A percentile compares a stretch with the other conserved stretches of the same genome.
phyloP scores from a whole-genome alignment of 768 basidiomycete genomes.

The Suillus fuscotomentosus region DNA sequence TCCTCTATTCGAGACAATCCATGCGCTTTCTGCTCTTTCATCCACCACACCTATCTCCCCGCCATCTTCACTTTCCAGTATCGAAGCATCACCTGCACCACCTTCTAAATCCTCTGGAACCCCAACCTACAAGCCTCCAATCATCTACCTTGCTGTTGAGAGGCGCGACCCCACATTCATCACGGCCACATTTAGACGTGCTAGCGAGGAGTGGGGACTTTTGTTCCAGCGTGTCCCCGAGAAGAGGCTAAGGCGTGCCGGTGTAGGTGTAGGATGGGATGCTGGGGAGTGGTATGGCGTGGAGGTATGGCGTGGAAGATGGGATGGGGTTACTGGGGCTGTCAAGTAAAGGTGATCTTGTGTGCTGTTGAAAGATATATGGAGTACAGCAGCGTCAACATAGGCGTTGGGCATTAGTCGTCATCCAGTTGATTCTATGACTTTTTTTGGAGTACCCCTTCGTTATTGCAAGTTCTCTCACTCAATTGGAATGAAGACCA shows the following conservation, averaged over 20 bases:
- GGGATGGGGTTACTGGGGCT: slow-evolving; percentile 1
- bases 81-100: not conserved
- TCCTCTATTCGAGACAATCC: slow-evolving; percentile 71
- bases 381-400: not conserved
- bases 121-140: slow-evolving; percentile 5
- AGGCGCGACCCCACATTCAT: slow-evolving; percentile 70
- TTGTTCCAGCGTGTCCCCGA: slow-evolving; percentile 54
- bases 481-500: not conserved
- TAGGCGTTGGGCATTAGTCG: not conserved
- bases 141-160: slow-evolving; percentile 60
- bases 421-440: too few species aligned
- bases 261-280: slow-evolving; percentile 59
- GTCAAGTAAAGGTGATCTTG: not conserved
- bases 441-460: not conserved
- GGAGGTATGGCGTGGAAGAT: slow-evolving; percentile 63
- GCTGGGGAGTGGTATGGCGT: slow-evolving; percentile 77
- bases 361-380: not conserved
- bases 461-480: not conserved
- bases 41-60: slow-evolving; percentile 35
- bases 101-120: not conserved
- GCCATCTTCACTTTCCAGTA: slow-evolving; percentile 29
- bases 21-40: slow-evolving; percentile 46
- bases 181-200: slow-evolving; percentile 55
- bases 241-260: slow-evolving; percentile 56
- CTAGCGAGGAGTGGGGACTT: slow-evolving; percentile 56